Conservation (phyloP, 805 yeast genomes). For the Torulaspora microellipsoides region DNA sequence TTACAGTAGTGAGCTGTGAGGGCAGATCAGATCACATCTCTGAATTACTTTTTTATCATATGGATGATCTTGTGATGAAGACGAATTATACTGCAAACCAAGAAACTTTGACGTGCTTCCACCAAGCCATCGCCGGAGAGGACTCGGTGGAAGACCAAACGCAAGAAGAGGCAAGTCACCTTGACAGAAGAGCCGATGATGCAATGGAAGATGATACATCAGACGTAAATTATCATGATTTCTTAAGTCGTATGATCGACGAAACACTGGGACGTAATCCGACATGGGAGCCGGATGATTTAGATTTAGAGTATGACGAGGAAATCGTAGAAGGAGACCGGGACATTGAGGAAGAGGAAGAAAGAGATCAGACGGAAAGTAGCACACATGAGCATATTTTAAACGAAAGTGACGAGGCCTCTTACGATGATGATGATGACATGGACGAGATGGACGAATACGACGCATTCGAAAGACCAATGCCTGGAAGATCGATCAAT, state of each 20-base stretch:
- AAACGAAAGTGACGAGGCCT: not conserved
- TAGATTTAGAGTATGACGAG: constrained; percentile 3
- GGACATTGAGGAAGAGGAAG: constrained; percentile 4
- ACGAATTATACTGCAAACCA: not conserved
- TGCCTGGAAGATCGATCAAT: not conserved
- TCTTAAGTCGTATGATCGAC: constrained; percentile 3
- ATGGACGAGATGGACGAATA: constrained; percentile 14
- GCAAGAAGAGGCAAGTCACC: too few relatives aligned
- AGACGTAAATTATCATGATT: constrained; percentile 2
- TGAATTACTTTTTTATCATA: constrained; percentile 12
- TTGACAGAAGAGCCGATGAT: too few relatives aligned
- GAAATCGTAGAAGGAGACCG: not conserved
- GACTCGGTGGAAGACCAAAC: not conserved
- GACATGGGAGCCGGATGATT: constrained; percentile 5
- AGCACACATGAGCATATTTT: not conserved
- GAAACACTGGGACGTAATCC: not conserved
- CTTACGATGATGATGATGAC: constrained; percentile 5
- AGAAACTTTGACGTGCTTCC: not conserved
- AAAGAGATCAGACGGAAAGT: not conserved
- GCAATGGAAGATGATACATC: not conserved
- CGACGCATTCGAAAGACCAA: constrained; percentile 11
- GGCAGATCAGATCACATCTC: constrained; percentile 9
- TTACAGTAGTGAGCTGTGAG: constrained; percentile 9
- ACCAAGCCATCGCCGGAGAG: not conserved
- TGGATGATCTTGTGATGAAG: constrained; percentile 1